These are phyloP conservation scores for Chlamydomonas schloesseri DNA, from an alignment of 139 green algal species.

Conservation along the genomic window DNA sequence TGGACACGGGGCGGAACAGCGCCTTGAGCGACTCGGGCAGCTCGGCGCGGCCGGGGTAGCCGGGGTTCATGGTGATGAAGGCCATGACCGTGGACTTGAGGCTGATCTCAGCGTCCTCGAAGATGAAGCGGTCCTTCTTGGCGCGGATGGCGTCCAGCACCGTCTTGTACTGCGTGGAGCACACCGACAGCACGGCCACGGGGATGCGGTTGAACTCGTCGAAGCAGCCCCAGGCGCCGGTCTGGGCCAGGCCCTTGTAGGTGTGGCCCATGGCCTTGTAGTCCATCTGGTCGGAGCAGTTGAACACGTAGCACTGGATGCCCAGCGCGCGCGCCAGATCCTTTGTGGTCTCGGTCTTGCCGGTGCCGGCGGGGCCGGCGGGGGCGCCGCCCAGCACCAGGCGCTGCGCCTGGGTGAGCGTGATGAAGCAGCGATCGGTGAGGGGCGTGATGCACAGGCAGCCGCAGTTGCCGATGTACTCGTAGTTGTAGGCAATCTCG, in stretches of 20 bases:
- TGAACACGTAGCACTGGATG: constrained; percentile 95
- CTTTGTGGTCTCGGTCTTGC: constrained; percentile 95
- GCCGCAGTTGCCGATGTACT: constrained; percentile 95
- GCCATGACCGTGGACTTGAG: constrained; percentile 85
- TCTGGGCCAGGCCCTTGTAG: constrained; percentile 94
- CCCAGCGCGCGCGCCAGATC: constrained; percentile 89
- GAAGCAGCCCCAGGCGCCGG: constrained; percentile 94
- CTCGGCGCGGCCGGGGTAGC: constrained; percentile 88
- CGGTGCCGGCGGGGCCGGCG: constrained; percentile 85
- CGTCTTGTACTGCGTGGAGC: constrained; percentile 95
- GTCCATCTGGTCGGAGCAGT: constrained; percentile 97
- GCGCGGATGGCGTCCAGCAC: constrained; percentile 92
- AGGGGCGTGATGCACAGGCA: constrained; percentile 96
- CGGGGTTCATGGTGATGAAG: constrained; percentile 99
- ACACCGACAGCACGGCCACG: constrained; percentile 93
- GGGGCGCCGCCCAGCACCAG: constrained; percentile 91
- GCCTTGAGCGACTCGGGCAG: constrained; percentile 94
- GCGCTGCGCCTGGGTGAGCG: constrained; percentile 91
- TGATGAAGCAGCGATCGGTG: constrained; percentile 97
- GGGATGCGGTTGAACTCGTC: constrained; percentile 98
- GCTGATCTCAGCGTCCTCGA: constrained; percentile 84
- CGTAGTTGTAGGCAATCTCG: constrained; percentile 91
- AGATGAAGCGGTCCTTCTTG: constrained; percentile 80
- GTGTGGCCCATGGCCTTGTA: constrained; percentile 92
- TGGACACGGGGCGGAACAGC: constrained; percentile 94